Conservation (phyloP, 108 stramenopile species). For the Cylindrotheca fusiformis region DNA sequence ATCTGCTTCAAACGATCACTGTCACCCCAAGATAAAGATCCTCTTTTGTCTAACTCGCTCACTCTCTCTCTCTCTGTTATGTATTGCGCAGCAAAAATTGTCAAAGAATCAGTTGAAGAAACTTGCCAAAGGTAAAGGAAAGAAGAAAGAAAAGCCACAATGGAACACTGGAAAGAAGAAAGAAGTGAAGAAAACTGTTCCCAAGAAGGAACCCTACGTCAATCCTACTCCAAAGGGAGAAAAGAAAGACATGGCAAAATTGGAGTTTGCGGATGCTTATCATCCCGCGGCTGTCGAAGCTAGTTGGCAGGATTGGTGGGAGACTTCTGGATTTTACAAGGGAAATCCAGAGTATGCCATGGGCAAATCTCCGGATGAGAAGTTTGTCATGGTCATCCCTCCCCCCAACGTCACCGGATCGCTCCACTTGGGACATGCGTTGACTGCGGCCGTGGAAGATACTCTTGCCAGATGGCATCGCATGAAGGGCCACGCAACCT, state of each 20-base stretch:
- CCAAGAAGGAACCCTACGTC: slow-evolving; percentile 52
- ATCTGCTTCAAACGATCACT: no score
- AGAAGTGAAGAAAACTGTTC: slow-evolving; percentile 32
- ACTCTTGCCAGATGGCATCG: slow-evolving; percentile 97
- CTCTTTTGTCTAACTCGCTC: no score
- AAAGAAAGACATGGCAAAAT: slow-evolving; percentile 74
- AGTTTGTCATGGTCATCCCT: slow-evolving; percentile 99
- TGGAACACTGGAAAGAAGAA: slow-evolving; percentile 80
- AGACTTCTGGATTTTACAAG: slow-evolving; percentile 86
- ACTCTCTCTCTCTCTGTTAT: no score
- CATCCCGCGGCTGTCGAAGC: slow-evolving; percentile 95
- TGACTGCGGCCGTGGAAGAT: slow-evolving; percentile 98
- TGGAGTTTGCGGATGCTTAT: slow-evolving; percentile 91
- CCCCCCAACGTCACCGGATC: slow-evolving; percentile 99
- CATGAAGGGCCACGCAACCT: slow-evolving; percentile 96
- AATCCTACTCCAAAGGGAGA: slow-evolving; percentile 86
- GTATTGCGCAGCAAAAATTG: slow-evolving; percentile 38
- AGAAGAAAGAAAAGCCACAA: slow-evolving; percentile 80
- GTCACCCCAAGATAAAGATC: no score
- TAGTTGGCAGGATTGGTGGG: slow-evolving; percentile 99
- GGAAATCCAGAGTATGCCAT: slow-evolving; percentile 76
- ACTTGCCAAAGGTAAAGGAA: slow-evolving; percentile 77
- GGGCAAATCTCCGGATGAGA: slow-evolving; percentile 65
- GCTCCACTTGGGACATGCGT: slow-evolving; percentile 98
- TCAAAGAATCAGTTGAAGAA: slow-evolving; percentile 86